Base-by-base conservation (phyloP, 306 rosid genomes). In the Heteromeles arbutifolia region DNA sequence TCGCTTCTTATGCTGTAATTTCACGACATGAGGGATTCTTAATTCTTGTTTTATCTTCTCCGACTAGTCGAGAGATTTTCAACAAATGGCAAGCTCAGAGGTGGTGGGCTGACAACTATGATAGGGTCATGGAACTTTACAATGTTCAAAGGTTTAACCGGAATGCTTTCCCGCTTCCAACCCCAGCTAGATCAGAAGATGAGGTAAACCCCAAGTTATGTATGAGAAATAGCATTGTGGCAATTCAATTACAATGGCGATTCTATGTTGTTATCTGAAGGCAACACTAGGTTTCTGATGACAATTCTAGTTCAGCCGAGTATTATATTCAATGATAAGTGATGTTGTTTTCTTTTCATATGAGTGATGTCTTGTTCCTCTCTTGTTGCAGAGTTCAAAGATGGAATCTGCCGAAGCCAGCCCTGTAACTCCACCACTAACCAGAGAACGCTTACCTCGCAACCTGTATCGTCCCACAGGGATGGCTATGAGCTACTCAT, bases 1-100 rank as follows among this genome's bases (percentile, higher is more conserved):
- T 59, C 6, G 17, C 18, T 61, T 45, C 11, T 28, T 54, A 7
- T 74, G 57, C 21, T 41, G 77, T 43, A 50, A 44, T 63, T 45
- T 74, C 21, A 2, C 11, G 58, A 44, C 61, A 21, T 44, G 22
- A 63, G 61, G 29, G 70, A 43, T 43, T 74, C 45, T 43, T 58
- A 39, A 24, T 58, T 73, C 39, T 24, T 39, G 41, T 26, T 37
- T 13, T 15, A 7, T 9, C 56, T 43, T 68, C 29, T 59, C n/a
- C 78, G 69, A 54, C 78, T 80, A 93, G 98, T 74, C 98, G 98
- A 25, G 98, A 93, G 65, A 78, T 89, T 78, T 93, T 91, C 67
- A 93, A 91, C 77, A 93, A 93, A 89, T 93, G 93, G 92, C 97
- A 93, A 93, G 98, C 98, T 72, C 97, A 93, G 73, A 91, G 91